Percentiles rank a stretch among this genome's conserved stretches.
Evolutionary conservation across 306 rosid genomes (phyloP).

Genomic region (Glycyrrhiza uralensis): DNA sequence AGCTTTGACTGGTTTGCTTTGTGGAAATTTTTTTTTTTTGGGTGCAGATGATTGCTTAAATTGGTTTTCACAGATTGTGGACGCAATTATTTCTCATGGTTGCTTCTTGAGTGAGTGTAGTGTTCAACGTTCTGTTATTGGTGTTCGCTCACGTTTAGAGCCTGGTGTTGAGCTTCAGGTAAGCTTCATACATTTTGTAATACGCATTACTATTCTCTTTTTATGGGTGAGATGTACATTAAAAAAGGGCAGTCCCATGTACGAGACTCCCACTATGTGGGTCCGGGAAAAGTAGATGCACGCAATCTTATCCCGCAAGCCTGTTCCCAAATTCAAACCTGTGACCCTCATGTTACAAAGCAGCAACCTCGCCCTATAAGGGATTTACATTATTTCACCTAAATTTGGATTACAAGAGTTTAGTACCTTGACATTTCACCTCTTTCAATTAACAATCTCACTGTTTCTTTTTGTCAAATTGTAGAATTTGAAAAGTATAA

Average conservation of each 20-base stretch:
- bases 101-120: conserved; percentile 70
- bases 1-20: background rate
- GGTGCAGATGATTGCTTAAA: background rate
- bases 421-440: background rate
- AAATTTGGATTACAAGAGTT: background rate
- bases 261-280: too few relatives aligned
- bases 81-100: conserved; percentile 82
- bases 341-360: too few relatives aligned
- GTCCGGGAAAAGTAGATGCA: too few relatives aligned
- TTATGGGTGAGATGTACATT: too few relatives aligned
- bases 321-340: too few relatives aligned
- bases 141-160: conserved; percentile 83
- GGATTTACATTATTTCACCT: background rate
- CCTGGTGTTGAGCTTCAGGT: conserved; percentile 63
- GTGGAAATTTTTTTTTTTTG: background rate
- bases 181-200: conserved; percentile 7
- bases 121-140: conserved; percentile 70
- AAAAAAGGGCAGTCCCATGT: too few relatives aligned
- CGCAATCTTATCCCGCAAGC: too few relatives aligned
- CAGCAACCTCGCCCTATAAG: too few relatives aligned
- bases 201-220: too few relatives aligned
- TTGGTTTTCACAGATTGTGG: conserved; percentile 55
- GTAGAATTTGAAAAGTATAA: background rate
- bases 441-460: background rate
- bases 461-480: background rate